Evolutionary conservation across 2,329 filamentous ascomycete species (phyloP), one percentile per base, ranked within the genome.

Genomic region (Ascochyta pisi): DNA sequence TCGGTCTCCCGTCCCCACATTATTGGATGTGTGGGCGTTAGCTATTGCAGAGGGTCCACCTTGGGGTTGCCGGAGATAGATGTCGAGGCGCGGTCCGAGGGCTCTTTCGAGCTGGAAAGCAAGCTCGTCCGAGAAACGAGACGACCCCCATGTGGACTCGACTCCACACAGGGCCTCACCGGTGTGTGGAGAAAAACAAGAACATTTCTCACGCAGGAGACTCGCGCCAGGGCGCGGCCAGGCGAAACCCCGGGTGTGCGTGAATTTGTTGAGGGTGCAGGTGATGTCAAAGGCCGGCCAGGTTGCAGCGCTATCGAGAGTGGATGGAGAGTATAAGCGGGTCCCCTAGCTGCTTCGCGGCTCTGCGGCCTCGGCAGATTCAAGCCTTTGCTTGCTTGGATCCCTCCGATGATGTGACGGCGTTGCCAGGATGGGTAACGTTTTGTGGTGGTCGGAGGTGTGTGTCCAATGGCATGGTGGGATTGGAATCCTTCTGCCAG

Each of bases 1-100:
- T 61, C 29, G 34, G 22, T 48, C 27, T 34, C n/a, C 29, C 35
- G 51, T 54, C 62, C 63, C 65, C 65, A 67, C 63, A 66, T 60
- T 58, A 61, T 56, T 57, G 51, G 42, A 39, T 34, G 37, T 63
- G 60, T 65, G 64, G 62, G 58, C 43, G 40, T 48, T 44, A 38
- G 45, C 38, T n/a, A 47, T 44, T 31, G 52, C 22, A 12, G 43
- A 19, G 48, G 40, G 39, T 50, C 58, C 53, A 59, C 47, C 46
- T 52, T 23, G 52, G 48, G 38, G 40, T 43, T 50, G 29, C 41
- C 46, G 46, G 46, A 46, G 42, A 42, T 55, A 26, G 35, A 24
- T 29, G 27, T 46, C 46, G 35, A 42, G 35, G 46, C 53, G 46
- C 41, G 29, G 46, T 42, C 46, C 23, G 42, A 42, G 37, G 24